A percentile compares a stretch with the other conserved stretches of the same genome.
Evolutionary conservation across 164 flowering plant genomes (phyloP).

Genomic region (Stephania yunnanensis): DNA sequence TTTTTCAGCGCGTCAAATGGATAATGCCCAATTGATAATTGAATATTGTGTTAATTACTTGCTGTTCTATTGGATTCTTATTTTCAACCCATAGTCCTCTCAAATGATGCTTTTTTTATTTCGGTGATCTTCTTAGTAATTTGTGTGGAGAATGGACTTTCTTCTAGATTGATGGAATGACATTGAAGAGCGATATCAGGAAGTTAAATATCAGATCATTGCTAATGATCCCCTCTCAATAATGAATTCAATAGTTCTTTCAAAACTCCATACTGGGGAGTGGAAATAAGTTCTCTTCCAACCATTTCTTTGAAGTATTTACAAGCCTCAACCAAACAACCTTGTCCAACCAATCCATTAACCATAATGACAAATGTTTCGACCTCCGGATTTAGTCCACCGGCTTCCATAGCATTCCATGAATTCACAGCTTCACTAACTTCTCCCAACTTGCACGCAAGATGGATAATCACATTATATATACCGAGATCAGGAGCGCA

Average conservation of each 20-base stretch:
- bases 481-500: constrained; percentile 52
- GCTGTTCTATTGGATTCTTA: not conserved
- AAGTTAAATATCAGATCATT: not conserved
- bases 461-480: constrained; percentile 61
- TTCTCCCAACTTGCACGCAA: constrained; percentile 78
- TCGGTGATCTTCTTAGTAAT: no score
- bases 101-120: not conserved
- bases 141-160: not conserved
- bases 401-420: constrained; percentile 74
- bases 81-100: not conserved
- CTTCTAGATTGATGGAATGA: not conserved
- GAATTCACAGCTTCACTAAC: constrained; percentile 47
- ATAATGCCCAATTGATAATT: not conserved
- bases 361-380: constrained; percentile 69
- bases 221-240: constrained; percentile 42
- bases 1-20: not conserved
- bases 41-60: not conserved
- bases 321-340: constrained; percentile 63
- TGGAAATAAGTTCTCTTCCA: constrained; percentile 58
- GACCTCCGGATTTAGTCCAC: constrained; percentile 53
- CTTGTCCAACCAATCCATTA: constrained; percentile 63
- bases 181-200: not conserved
- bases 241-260: constrained; percentile 68
- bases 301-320: constrained; percentile 87
- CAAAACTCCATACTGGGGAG: constrained; percentile 76